Conservation (phyloP, 2,329 filamentous ascomycete species). For the Aspergillus cejpii region DNA sequence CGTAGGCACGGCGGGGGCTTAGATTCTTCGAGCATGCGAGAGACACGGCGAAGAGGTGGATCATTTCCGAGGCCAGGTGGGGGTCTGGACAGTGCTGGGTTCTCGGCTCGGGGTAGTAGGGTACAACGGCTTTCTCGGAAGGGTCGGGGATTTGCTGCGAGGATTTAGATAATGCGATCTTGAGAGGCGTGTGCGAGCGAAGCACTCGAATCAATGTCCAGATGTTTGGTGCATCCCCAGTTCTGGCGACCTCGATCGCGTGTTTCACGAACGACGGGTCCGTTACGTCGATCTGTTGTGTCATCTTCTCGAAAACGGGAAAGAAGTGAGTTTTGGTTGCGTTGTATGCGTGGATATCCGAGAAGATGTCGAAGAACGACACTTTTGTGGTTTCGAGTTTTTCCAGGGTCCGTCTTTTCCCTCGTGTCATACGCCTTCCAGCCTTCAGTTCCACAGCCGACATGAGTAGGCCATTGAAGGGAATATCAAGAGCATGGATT, state of each 20-base stretch:
- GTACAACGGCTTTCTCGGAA: constrained; percentile 22
- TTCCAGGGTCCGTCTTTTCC: constrained; percentile 20
- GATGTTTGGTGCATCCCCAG: constrained; percentile 22
- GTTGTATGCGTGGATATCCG: constrained; percentile 23
- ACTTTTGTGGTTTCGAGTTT: constrained; percentile 23
- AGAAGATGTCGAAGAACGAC: constrained; percentile 26
- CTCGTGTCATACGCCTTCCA: constrained; percentile 19
- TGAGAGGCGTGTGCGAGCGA: constrained; percentile 33
- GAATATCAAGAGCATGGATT: constrained; percentile 27
- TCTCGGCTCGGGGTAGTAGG: constrained; percentile 20
- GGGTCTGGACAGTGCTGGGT: constrained; percentile 26
- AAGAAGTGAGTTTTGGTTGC: constrained; percentile 23
- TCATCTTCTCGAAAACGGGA: constrained; percentile 26
- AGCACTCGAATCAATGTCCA: constrained; percentile 32
- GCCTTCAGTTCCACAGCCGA: constrained; percentile 24
- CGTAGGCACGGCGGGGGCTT: constrained; percentile 38
- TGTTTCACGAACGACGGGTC: constrained; percentile 27
- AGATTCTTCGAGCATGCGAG: constrained; percentile 37
- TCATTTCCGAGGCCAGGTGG: constrained; percentile 36
- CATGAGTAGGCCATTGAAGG: constrained; percentile 26
- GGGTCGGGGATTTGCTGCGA: constrained; percentile 22
- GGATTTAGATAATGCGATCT: constrained; percentile 32
- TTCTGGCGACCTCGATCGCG: constrained; percentile 27
- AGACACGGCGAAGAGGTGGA: constrained; percentile 42
- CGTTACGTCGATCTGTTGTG: constrained; percentile 31